phyloP scores from a whole-genome alignment of 2,329 filamentous ascomycete species.

The Ascosphaera aggregata region DNA sequence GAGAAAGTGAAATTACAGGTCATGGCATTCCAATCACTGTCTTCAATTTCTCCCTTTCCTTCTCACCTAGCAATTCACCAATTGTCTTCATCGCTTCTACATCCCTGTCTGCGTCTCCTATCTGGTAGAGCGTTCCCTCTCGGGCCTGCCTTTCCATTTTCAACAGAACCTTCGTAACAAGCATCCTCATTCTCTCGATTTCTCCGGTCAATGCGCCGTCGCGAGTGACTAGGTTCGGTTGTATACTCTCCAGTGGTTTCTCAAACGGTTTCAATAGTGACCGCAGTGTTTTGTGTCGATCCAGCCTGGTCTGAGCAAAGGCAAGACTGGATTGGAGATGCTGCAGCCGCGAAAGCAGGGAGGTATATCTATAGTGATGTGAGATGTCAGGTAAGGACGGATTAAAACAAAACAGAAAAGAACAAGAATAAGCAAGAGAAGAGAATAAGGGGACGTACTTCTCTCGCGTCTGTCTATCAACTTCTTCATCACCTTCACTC shows the following conservation, averaged over 20 bases:
- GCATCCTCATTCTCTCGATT: constrained; percentile 25
- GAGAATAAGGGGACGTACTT: constrained; percentile 10
- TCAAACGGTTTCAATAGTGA: constrained; percentile 25
- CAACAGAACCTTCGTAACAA: constrained; percentile 18
- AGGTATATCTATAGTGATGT: constrained; percentile 15
- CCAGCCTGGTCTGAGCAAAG: constrained; percentile 12
- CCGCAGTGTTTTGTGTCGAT: constrained; percentile 23
- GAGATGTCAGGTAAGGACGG: background rate
- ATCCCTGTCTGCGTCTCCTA: background rate
- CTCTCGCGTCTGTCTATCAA: constrained; percentile 11
- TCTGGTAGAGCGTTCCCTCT: constrained; percentile 1
- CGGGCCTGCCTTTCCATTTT: constrained; percentile 4
- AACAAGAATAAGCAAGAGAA: too few relatives aligned
- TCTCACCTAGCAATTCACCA: constrained; percentile 6
- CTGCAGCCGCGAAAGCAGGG: constrained; percentile 20
- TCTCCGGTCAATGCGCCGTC: constrained; percentile 27
- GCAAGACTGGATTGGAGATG: constrained; percentile 20
- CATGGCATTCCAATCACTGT: constrained; percentile 17
- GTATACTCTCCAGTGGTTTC: constrained; percentile 25
- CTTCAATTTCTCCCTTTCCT: constrained; percentile 11
- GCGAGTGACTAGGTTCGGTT: constrained; percentile 29
- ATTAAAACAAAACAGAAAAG: constrained; percentile 3
- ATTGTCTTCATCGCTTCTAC: constrained; percentile 1
- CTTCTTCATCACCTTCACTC: constrained; percentile 11
- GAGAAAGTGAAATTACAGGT: constrained; percentile 4